Evolutionary conservation across 148 eudicot species (phyloP), one percentile per base, ranked within the genome.

Genomic region (Camellia granthamiana): DNA sequence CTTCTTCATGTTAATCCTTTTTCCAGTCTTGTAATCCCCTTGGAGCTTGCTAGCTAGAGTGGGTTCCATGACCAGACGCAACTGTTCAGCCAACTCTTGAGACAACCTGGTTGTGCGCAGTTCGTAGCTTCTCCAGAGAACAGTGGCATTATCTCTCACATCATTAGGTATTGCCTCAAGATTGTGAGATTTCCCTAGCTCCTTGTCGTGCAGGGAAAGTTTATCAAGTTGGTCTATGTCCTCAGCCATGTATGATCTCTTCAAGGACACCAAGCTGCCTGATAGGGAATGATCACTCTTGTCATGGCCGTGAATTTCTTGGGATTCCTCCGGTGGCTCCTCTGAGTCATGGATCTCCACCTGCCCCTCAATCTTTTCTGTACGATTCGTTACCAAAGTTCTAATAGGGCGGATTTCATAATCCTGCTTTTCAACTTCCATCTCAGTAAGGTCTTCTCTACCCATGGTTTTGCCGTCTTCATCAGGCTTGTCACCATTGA

Each of bases 1-100:
- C 92, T 94, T 94, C 82, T 94, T 97, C 98, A 97, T 97, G 85
- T 97, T 97, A 82, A 97, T 97, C 86, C 99, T 88, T 87, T 97
- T 97, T 74, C 99, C 99, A 75, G 99, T 97, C 82, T 86, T 90
- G 90, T 92, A 97, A 90, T 97, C 99, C 59, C 99, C 99, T 83
- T 90, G 94, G 12, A 97, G 99, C 88, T 91, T 97, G 92, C 95
- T 94, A 79, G 99, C 99, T 78, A 92, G 83, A 56, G 99, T 97
- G 65, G 99, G 99, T 72, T 97, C 98, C 98, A 97, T 91, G 55
- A 94, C 92, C 56, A 97, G 84, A 72, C 99, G 98, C 82, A 97
- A 82, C 84, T 97, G 98, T 87, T 97, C 98, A 67, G 99, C 93
- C 86, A 97, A 85, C 88, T 94, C 99, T 76, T 94, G 99, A 44